Evolutionary conservation across 176 grass and related monocot genomes (phyloP), one percentile per base, ranked within the genome.

Genomic region (Oryza punctata): DNA sequence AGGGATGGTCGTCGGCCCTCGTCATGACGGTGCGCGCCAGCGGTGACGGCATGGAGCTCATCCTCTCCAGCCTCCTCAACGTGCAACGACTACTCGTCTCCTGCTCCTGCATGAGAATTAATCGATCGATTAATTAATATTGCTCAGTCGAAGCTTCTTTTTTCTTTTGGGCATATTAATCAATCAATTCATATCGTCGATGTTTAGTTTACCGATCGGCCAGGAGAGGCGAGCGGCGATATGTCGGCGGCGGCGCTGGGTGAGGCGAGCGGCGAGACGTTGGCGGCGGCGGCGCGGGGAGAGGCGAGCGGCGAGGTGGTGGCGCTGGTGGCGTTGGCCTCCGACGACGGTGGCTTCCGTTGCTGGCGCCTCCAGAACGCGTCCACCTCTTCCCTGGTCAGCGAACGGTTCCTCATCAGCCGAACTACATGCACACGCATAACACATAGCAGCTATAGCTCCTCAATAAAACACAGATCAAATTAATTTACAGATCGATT

Each of bases 321-420:
- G 50, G 19, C 2, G 54, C 19, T 10, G 54, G 18, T n/a, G 57
- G 45, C 73, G 47, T 14, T 50, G 10, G 7, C 1, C 7, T 87
- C 78, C n/a, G 57, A 8, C n/a, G 57, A 2, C 57, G 57, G 52
- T 2, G 68, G 24, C 29, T 75, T 87, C 64, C 80, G 69, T 2
- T 46, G 93, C 78, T 79, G 87, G 54, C 21, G 21, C 86, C 74
- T 86, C 91, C 93, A 49, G 87, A 95, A 98, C n/a, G 86, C 69
- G 2, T 88, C 89, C 80, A 98, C 94, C 73, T 98, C 96, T 65
- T 98, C 96, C 63, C 67, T 95, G 0, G 91, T 95, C 40, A 95
- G 87, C 12, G 96, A 98, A 24, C 78, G 88, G 82, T 88, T 95
- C 85, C 96, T 84, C 80, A 44, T 64, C 61, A 61, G n/a, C 37